Base-by-base conservation (phyloP, 192 early-diverging fungal genomes). In the Rhizophagus prolifer region DNA sequence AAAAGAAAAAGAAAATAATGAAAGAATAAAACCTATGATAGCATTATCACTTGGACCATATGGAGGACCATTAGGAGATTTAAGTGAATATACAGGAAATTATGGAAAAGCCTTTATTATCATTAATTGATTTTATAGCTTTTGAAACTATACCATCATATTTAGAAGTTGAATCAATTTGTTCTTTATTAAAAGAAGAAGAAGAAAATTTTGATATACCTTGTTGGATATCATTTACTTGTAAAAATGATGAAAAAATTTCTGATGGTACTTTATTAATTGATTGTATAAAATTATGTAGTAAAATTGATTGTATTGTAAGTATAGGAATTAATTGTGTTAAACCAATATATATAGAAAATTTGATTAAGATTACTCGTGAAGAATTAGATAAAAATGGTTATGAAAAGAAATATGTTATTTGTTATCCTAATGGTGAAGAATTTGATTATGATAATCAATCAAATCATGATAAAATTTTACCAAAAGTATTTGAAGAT, bases 81-180 rank as follows among this genome's bases (percentile, higher is more conserved):
- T 86, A 7, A 80, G 88, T 14, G 92, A 93, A 66, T 93, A 88
- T 71, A 88, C 88, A 4, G 92, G 92, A n/a, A 75, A 85, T 31
- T 92, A 86, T 78, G 83, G 82, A 9, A 36, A 21, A 46, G 31
- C 31, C 60, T 21, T n/a, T 47, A 19, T 75, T 75, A 47, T 13
- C 62, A 16, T 69, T 74, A 19, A 72, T 88, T 44, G 91, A 93
- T 77, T 74, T 93, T 1, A 73, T 93, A 34, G 81, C 89, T 7
- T 87, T 93, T 70, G 92, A 93, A 77, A 93, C 92, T 0, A 84
- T 93, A 9, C 92, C 92, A 21, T 88, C 84, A 23, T 74, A 84
- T 13, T 72, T 76, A 12, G 92, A 93, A 76, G 85, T 85, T 12
- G 31, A 69, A 9, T 85, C 86, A 0, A 87, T 93, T 50, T 79